Base-by-base conservation (phyloP, 352 stramenopile species). In the Pythium insidiosum region DNA sequence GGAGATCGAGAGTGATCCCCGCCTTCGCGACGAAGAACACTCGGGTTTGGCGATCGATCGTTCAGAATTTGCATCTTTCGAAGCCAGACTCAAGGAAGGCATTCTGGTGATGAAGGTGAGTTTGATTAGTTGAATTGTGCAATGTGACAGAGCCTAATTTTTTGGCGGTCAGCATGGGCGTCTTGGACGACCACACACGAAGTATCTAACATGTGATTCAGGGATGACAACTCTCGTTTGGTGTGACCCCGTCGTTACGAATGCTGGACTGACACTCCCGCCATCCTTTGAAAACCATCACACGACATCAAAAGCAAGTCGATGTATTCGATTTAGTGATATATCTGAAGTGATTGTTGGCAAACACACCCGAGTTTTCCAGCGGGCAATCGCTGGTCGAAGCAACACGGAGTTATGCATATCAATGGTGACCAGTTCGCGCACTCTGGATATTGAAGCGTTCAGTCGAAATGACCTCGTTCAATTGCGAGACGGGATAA, bases 401-500 rank as follows among this genome's bases (percentile, higher is more conserved):
- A 60, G 51, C 39, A 50, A 60, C 26, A 33, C 51, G 19, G 44
- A 50, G n/a, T 13, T 50, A 24, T 60, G 51, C 19, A 48, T 60
- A 12, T 60, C 51, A 0, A 42, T 60, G 12, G 22, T 60, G 6
- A 60, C 51, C 11, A 30, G 26, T 6, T 19, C n/a, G 4, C 43
- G 51, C 4, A 60, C 51, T 3, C 51, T 60, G 3, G 51, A 60
- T 28, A 60, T 60, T n/a, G 51, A 60, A 33, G 22, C 51, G 5
- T 60, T 60, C 30, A 50, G 44, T 4, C 38, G n/a, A 15, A 25
- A 60, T 22, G 51, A 60, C 13, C 46, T 41, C 23, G 11, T 12
- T 3, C n/a, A 47, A 20, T 23, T 60, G 0, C 36, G 37, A 4
- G 51, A 60, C 1, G 43, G 38, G 1, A 50, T 60, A 24, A 16